Evolutionary conservation across 192 early-diverging fungal species (phyloP).

Genomic region (Martensiomyces pterosporus): DNA sequence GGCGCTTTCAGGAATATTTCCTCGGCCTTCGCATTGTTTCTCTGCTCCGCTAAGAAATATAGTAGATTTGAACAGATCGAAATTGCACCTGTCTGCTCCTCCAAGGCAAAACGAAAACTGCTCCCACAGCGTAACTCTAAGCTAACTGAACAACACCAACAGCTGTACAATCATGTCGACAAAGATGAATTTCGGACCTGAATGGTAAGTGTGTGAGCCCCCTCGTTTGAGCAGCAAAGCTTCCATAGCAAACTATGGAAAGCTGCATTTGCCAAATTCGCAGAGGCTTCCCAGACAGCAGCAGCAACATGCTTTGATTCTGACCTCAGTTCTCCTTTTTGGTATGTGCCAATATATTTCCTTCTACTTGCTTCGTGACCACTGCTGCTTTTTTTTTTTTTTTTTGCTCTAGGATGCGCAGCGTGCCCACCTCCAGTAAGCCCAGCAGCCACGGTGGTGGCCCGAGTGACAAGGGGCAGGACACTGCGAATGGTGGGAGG

Average conservation of each 20-base stretch:
- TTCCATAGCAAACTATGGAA: not conserved
- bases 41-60: too few relatives aligned
- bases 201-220: slow-evolving; percentile 54
- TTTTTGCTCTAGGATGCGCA: slow-evolving; percentile 40
- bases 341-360: not conserved
- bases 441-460: slow-evolving; percentile 4
- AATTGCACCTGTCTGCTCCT: too few relatives aligned
- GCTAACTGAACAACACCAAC: slow-evolving; percentile 27
- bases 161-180: slow-evolving; percentile 18
- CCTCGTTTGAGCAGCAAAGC: not conserved
- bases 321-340: not conserved
- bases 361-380: not conserved
- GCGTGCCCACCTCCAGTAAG: slow-evolving; percentile 24
- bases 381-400: not conserved
- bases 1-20: too few relatives aligned
- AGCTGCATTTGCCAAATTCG: not conserved
- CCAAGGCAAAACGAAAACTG: too few relatives aligned
- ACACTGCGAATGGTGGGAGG: slow-evolving; percentile 3
- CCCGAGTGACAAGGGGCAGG: slow-evolving; percentile 9
- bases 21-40: too few relatives aligned
- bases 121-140: too few relatives aligned
- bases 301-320: not conserved
- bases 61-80: too few relatives aligned
- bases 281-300: not conserved
- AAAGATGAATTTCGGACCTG: slow-evolving; percentile 78